These are phyloP conservation scores for Chlorella sp. DNA, from an alignment of 139 green algal genomes.

Conservation along the genomic window DNA sequence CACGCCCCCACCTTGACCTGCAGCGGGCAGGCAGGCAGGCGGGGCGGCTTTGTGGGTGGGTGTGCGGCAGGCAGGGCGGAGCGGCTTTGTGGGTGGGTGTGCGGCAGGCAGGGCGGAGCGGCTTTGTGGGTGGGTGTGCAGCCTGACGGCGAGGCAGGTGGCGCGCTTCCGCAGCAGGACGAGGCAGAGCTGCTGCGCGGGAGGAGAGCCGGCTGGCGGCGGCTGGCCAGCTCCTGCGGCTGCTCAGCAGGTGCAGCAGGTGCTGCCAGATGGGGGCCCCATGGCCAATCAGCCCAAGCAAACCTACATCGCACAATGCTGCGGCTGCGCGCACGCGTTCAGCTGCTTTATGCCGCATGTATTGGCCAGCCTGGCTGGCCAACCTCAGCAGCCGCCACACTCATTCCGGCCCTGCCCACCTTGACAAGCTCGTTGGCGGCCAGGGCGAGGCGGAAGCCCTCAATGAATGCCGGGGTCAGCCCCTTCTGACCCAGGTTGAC, in stretches of 20 bases:
- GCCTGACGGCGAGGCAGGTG: not conserved
- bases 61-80: not conserved
- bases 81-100: not conserved
- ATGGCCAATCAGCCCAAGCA: too few relatives aligned
- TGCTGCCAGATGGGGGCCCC: too few relatives aligned
- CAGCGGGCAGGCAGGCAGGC: not conserved
- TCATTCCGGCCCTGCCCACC: not conserved
- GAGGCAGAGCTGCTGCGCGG: not conserved
- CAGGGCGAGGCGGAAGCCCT: conserved; percentile 15
- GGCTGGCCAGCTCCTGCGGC: too few relatives aligned
- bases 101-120: not conserved
- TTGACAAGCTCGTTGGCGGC: conserved; percentile 43
- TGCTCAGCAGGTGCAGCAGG: not conserved
- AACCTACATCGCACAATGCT: too few relatives aligned
- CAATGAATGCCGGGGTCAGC: conserved; percentile 30
- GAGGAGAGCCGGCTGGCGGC: not conserved
- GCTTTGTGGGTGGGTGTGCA: not conserved
- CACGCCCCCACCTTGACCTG: conserved; percentile 15
- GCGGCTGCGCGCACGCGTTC: too few relatives aligned
- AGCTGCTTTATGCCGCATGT: too few relatives aligned
- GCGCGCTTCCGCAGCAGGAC: not conserved
- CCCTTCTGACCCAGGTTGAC: conserved; percentile 37
- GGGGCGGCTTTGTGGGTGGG: not conserved
- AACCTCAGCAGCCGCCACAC: too few relatives aligned
- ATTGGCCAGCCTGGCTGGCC: too few relatives aligned